A percentile compares a stretch with the other conserved stretches of the same genome.
phyloP scores from a whole-genome alignment of 371 early-diverging fungal genomes.

The Haplosporangium sp. region DNA sequence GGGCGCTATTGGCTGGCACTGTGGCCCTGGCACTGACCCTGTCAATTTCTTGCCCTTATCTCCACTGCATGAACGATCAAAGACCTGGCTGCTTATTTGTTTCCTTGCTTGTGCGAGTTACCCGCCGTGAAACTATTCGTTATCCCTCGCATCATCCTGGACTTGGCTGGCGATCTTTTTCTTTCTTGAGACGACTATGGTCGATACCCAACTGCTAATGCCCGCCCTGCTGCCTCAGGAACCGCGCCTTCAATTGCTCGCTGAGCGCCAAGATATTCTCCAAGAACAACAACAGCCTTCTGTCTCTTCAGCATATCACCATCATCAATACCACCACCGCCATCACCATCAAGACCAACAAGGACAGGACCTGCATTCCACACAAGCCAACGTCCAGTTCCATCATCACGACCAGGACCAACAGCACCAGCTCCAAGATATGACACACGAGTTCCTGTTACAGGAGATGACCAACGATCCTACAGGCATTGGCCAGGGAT shows the following conservation, averaged over 20 bases:
- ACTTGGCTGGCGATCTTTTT: slow-evolving; percentile 2
- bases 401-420: neutral
- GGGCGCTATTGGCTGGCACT: slow-evolving; percentile 37
- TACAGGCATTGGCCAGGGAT: slow-evolving; percentile 16
- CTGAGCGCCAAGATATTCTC: slow-evolving; percentile 1
- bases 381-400: neutral
- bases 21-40: slow-evolving; percentile 8
- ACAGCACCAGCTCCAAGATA: slow-evolving; percentile 21
- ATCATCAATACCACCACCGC: slow-evolving; percentile 8
- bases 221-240: slow-evolving; percentile 14
- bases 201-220: slow-evolving; percentile 5
- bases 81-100: too few species aligned
- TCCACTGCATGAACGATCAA: too few species aligned
- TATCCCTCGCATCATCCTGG: neutral
- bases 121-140: too few species aligned
- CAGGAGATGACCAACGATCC: slow-evolving; percentile 26
- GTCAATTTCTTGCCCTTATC: neutral
- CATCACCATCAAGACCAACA: neutral
- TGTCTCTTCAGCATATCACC: slow-evolving; percentile 8
- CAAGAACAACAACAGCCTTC: slow-evolving; percentile 13
- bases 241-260: slow-evolving; percentile 8
- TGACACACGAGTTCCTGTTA: slow-evolving; percentile 32
- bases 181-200: slow-evolving; percentile 10
- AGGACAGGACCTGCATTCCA: too few species aligned
- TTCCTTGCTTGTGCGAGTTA: too few species aligned